Evolutionary conservation across 306 rosid genomes (phyloP), one percentile per base, ranked within the genome.

Genomic region (Glycine latifolia): DNA sequence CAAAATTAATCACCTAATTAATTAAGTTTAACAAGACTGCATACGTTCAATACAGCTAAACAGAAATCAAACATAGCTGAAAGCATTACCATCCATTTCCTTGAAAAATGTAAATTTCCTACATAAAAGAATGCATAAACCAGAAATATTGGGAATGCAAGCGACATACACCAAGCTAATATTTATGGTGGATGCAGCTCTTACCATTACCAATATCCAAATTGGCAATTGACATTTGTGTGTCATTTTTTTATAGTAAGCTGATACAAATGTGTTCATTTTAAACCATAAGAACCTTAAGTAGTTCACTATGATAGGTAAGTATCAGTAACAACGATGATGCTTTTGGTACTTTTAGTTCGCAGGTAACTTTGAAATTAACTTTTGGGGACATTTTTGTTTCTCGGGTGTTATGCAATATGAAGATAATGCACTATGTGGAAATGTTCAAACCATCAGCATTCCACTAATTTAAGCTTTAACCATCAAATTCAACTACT

Each of bases 51-150:
- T 4, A 1, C 37, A 10, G 67, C 4, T 10, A 15, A 26, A 31
- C 67, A 31, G 43, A 61, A 61, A 61, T 4, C 67, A 61, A 61
- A 31, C 7, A 5, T 61, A 61, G 67, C 16, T 15, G 6, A 8
- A 31, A 31, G 20, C 67, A 71, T 60, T 71, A 8, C 44, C 26
- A 61, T 54, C 55, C 56, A 12, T 61, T 41, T 73, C 31, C 59
- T 43, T 54, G n/a, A 26, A 2, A 33, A 31, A 15, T 31, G 11
- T 11, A 37, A 37, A 37, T 3, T 37, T 37, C 5, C 41, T 37
- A 68, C 41, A 49, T 79, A 35, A 31, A 71, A 71, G 3, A 54
- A 46, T 17, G 39, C 41, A 69, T 8, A 31, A 55, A 58, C 15
- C 71, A 69, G 52, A 69, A 69, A 53, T 47, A 39, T 67, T 3